Evolutionary conservation across 2,329 filamentous ascomycete genomes (phyloP).

Genomic region (Rhexocercosporidium sp.): DNA sequence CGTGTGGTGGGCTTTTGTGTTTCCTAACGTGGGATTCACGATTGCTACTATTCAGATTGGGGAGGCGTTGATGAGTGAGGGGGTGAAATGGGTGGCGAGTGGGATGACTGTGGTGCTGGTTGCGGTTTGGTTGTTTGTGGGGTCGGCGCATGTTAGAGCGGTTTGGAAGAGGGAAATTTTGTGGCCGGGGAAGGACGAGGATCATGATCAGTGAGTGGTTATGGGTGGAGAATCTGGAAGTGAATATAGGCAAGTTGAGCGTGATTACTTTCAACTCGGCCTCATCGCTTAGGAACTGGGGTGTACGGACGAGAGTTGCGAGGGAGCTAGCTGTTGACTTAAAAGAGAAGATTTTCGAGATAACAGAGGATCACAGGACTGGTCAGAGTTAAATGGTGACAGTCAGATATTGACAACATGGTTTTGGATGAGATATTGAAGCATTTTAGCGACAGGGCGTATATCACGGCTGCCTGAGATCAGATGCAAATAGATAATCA

Average conservation of each 20-base stretch:
- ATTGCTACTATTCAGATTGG: slow-evolving; percentile 61
- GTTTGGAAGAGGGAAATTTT: slow-evolving; percentile 41
- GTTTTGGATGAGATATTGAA: too few species aligned
- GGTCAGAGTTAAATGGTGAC: too few species aligned
- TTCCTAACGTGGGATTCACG: slow-evolving; percentile 65
- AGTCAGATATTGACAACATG: too few species aligned
- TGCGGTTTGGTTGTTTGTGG: slow-evolving; percentile 39
- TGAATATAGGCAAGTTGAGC: too few species aligned
- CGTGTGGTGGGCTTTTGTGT: slow-evolving; percentile 69
- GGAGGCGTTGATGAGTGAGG: slow-evolving; percentile 51
- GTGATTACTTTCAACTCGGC: too few species aligned
- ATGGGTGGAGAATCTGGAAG: neutral
- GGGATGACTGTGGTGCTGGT: slow-evolving; percentile 55
- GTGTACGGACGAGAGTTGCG: too few species aligned
- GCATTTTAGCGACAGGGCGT: neutral
- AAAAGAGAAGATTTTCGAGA: too few species aligned
- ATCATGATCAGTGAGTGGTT: slow-evolving; percentile 34
- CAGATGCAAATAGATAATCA: neutral
- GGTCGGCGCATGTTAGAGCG: slow-evolving; percentile 38
- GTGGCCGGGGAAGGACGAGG: slow-evolving; percentile 45
- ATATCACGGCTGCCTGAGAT: neutral
- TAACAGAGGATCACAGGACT: too few species aligned
- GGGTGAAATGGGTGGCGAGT: slow-evolving; percentile 53
- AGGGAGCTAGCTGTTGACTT: too few species aligned
- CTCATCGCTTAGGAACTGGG: too few species aligned